These are phyloP conservation scores for Melampsora abietis-canadensis DNA, from an alignment of 1,284 basidiomycete species.

Conservation along the genomic window DNA sequence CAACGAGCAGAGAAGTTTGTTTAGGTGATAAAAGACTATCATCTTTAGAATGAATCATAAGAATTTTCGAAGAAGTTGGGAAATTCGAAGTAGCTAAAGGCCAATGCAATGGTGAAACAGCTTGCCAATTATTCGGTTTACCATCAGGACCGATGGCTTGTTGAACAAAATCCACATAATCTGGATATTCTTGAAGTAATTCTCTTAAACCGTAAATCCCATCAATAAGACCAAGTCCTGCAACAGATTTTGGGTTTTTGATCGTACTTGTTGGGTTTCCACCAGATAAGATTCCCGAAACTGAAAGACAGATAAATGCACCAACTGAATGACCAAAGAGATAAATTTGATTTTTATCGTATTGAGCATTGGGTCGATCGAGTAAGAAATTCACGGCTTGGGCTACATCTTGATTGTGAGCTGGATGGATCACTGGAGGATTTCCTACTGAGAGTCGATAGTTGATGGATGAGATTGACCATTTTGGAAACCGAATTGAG, in stretches of 20 bases:
- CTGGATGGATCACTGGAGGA: conserved; percentile 10
- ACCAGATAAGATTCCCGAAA: conserved; percentile 14
- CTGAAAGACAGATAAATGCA: conserved; percentile 33
- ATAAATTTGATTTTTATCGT: conserved; percentile 8
- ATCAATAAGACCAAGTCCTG: conserved; percentile 27
- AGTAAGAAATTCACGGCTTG: conserved; percentile 12
- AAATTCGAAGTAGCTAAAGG: background rate
- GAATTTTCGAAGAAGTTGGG: conserved; percentile 3
- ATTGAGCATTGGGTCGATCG: background rate
- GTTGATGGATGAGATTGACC: conserved; percentile 31
- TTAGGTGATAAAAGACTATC: conserved; percentile 21
- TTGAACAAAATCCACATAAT: conserved; percentile 15
- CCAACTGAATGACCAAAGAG: conserved; percentile 40
- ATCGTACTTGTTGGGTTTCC: background rate
- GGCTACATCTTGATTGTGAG: conserved; percentile 21
- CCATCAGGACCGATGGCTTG: conserved; percentile 1
- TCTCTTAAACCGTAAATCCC: conserved; percentile 30
- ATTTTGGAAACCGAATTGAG: conserved; percentile 5
- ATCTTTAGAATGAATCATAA: conserved; percentile 27
- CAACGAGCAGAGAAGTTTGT: conserved; percentile 17
- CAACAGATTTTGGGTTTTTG: background rate
- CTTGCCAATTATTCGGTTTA: background rate
- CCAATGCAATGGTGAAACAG: conserved; percentile 21
- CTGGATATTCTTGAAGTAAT: conserved; percentile 31
- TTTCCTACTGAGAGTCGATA: conserved; percentile 28